A percentile compares a stretch with the other conserved stretches of the same genome.
These are phyloP conservation scores for Tulasnella sp. DNA, from an alignment of 768 basidiomycete genomes.

Conservation along the genomic window DNA sequence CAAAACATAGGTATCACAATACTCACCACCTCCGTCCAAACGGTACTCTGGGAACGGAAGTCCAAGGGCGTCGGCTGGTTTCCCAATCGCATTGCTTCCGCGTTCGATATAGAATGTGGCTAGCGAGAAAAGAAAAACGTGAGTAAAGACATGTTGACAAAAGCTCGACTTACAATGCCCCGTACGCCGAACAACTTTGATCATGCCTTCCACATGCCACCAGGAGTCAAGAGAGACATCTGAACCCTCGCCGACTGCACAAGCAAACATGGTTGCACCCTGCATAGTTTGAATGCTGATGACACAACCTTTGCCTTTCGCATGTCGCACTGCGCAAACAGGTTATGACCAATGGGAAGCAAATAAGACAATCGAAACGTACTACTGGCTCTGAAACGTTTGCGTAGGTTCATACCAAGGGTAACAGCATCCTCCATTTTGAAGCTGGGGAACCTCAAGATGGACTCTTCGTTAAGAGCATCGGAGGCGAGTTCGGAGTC, in stretches of 20 bases:
- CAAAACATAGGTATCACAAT: neutral
- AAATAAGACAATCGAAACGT: constrained; percentile 29
- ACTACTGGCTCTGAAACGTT: constrained; percentile 61
- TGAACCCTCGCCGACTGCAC: constrained; percentile 58
- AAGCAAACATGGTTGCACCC: constrained; percentile 68
- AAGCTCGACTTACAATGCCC: constrained; percentile 57
- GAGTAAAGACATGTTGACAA: neutral
- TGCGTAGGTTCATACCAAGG: constrained; percentile 41
- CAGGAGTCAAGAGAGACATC: constrained; percentile 66
- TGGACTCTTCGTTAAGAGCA: constrained; percentile 55
- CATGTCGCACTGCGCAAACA: constrained; percentile 2
- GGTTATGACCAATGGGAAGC: neutral
- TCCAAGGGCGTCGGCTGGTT: constrained; percentile 36
- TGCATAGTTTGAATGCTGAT: constrained; percentile 54
- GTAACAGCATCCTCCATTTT: constrained; percentile 69
- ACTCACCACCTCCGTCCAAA: constrained; percentile 65
- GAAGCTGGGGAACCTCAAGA: constrained; percentile 60
- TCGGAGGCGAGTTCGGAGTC: constrained; percentile 23
- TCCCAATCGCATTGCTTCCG: constrained; percentile 49
- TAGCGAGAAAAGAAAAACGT: neutral
- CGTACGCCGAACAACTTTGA: constrained; percentile 62
- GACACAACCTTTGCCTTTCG: constrained; percentile 49
- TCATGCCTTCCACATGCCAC: constrained; percentile 62
- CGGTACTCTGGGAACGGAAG: constrained; percentile 46
- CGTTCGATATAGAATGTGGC: constrained; percentile 55